Evolutionary conservation across 1,139 yeast genomes (phyloP).

Genomic region (Kazachstania sp.): DNA sequence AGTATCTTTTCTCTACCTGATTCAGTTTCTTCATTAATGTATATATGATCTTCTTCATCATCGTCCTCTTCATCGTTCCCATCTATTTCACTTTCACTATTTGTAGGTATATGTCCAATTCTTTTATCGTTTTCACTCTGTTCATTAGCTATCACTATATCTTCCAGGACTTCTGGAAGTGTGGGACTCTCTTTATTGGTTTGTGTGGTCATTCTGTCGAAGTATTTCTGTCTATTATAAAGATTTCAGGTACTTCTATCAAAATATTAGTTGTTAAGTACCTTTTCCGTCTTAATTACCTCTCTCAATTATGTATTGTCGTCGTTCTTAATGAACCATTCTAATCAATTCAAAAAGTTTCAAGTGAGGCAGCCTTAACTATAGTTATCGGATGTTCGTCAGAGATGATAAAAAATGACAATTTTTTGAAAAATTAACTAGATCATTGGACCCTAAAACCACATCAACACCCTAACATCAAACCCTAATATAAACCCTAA

Average conservation of each 20-base stretch:
- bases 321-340: too few relatives aligned
- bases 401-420: not conserved
- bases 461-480: not conserved
- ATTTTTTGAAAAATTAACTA: too few relatives aligned
- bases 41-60: slow-evolving; percentile 24
- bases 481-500: not conserved
- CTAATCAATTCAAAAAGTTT: not conserved
- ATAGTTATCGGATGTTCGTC: not conserved
- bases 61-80: slow-evolving; percentile 18
- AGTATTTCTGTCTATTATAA: too few relatives aligned
- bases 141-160: slow-evolving; percentile 4
- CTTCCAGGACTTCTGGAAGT: slow-evolving; percentile 2
- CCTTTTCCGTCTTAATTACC: too few relatives aligned
- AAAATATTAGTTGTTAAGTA: too few relatives aligned
- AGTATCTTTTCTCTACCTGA: slow-evolving; percentile 24
- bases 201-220: not conserved
- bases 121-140: not conserved
- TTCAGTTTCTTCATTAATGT: slow-evolving; percentile 29
- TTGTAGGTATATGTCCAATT: not conserved
- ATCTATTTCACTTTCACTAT: slow-evolving; percentile 6
- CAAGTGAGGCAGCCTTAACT: not conserved
- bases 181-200: not conserved
- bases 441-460: not conserved
- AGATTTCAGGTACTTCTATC: too few relatives aligned
- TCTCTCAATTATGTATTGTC: too few relatives aligned